Evolutionary conservation across 352 stramenopile species (phyloP).

Genomic region (Phytophthora fragariaefolia): DNA sequence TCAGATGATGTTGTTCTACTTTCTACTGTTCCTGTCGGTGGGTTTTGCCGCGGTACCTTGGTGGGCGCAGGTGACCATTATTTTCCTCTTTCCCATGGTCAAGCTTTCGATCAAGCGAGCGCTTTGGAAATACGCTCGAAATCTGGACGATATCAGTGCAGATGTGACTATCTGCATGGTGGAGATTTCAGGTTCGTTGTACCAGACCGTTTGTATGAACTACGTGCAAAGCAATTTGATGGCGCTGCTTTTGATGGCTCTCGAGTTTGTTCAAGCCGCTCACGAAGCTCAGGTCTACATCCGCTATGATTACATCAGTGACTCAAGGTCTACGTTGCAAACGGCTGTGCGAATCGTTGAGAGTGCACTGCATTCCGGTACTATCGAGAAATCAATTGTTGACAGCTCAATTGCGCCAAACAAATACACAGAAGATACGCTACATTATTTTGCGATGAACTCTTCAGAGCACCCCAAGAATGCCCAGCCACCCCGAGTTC

Average conservation of each 20-base stretch:
- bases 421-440: background rate
- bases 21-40: constrained; percentile 24
- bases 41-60: constrained; percentile 11
- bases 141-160: constrained; percentile 30
- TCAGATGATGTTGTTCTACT: constrained; percentile 27
- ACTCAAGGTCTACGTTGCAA: constrained; percentile 13
- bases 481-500: background rate
- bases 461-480: too few relatives aligned
- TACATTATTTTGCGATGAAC: too few relatives aligned
- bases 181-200: constrained; percentile 39
- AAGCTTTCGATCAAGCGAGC: constrained; percentile 31
- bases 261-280: constrained; percentile 20
- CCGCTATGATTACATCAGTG: constrained; percentile 12
- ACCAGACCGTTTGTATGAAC: constrained; percentile 37
- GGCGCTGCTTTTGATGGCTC: constrained; percentile 12
- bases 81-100: constrained; percentile 24
- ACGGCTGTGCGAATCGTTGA: constrained; percentile 1
- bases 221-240: constrained; percentile 23
- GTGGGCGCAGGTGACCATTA: constrained; percentile 15
- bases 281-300: constrained; percentile 18
- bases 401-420: background rate
- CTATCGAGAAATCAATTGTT: background rate
- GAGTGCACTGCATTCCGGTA: background rate
- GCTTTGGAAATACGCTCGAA: constrained; percentile 26
- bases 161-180: constrained; percentile 37